Conservation (phyloP, 257 asterid genomes). For the Capsicum rhomboideum region DNA sequence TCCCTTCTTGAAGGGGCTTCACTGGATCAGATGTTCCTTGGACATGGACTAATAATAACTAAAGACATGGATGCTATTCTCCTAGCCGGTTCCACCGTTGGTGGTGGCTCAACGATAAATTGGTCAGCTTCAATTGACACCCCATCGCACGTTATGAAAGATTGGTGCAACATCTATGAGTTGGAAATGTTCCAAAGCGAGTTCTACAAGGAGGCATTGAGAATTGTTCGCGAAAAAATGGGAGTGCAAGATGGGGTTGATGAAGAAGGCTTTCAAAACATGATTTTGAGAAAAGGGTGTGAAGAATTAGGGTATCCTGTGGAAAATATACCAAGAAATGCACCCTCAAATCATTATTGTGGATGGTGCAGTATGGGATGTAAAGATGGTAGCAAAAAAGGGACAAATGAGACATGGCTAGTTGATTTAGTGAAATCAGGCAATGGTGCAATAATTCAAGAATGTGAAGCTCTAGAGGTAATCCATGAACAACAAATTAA, state of each 20-base stretch:
- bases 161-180: conserved; percentile 43
- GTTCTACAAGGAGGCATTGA: conserved; percentile 32
- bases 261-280: conserved; percentile 49
- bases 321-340: conserved; percentile 50
- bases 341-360: conserved; percentile 62
- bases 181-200: conserved; percentile 33
- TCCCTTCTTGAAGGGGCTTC: conserved; percentile 65
- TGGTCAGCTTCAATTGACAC: conserved; percentile 85
- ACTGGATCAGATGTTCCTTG: conserved; percentile 72
- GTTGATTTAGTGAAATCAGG: conserved; percentile 64
- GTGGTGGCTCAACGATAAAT: conserved; percentile 85
- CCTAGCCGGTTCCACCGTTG: conserved; percentile 85
- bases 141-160: conserved; percentile 53
- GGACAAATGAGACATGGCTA: conserved; percentile 71
- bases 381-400: conserved; percentile 65
- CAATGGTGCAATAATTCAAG: conserved; percentile 53
- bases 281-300: conserved; percentile 80
- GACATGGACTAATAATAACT: conserved; percentile 43
- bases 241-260: conserved; percentile 45
- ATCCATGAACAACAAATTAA: conserved; percentile 2
- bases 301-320: conserved; percentile 49
- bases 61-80: conserved; percentile 37
- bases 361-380: conserved; percentile 89
- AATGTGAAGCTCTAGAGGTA: conserved; percentile 57
- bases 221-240: conserved; percentile 41